Conservation (phyloP, 2,329 filamentous ascomycete species). For the Alternaria dauci region DNA sequence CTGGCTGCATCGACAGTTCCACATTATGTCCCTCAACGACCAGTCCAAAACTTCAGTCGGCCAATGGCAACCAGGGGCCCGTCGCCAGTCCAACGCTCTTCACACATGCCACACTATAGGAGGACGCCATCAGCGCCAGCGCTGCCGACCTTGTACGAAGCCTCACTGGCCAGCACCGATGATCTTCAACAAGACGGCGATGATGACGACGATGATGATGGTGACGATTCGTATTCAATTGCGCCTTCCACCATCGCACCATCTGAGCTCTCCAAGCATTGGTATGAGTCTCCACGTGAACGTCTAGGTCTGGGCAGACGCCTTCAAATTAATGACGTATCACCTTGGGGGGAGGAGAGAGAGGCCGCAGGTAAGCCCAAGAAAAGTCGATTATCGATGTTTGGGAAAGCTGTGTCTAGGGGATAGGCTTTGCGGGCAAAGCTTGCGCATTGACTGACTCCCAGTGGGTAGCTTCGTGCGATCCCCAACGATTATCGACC, state of each 20-base stretch:
- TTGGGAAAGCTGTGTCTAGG: conserved; percentile 20
- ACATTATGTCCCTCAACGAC: conserved; percentile 27
- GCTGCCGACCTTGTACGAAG: conserved; percentile 46
- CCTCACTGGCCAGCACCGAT: conserved; percentile 39
- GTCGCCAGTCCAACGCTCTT: conserved; percentile 18
- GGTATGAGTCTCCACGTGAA: conserved; percentile 48
- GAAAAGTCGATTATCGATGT: conserved; percentile 41
- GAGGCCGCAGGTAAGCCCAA: conserved; percentile 38
- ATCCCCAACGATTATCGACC: conserved; percentile 1
- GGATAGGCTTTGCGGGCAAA: conserved; percentile 15
- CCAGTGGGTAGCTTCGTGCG: conserved; percentile 16
- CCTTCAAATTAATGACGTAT: conserved; percentile 42
- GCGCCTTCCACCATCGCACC: conserved; percentile 44
- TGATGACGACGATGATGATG: conserved; percentile 22
- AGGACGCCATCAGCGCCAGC: conserved; percentile 26
- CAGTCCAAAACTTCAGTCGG: conserved; percentile 37
- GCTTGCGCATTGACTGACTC: conserved; percentile 14
- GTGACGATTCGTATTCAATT: conserved; percentile 36
- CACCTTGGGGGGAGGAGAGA: conserved; percentile 43
- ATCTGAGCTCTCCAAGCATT: conserved; percentile 48
- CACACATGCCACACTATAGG: conserved; percentile 22
- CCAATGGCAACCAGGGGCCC: conserved; percentile 20
- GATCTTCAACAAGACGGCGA: neutral
- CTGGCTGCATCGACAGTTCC: conserved; percentile 18
- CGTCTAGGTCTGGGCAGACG: conserved; percentile 49